These are phyloP conservation scores for Wickerhamomyces xylosicus DNA, from an alignment of 805 yeast species.

Conservation along the genomic window DNA sequence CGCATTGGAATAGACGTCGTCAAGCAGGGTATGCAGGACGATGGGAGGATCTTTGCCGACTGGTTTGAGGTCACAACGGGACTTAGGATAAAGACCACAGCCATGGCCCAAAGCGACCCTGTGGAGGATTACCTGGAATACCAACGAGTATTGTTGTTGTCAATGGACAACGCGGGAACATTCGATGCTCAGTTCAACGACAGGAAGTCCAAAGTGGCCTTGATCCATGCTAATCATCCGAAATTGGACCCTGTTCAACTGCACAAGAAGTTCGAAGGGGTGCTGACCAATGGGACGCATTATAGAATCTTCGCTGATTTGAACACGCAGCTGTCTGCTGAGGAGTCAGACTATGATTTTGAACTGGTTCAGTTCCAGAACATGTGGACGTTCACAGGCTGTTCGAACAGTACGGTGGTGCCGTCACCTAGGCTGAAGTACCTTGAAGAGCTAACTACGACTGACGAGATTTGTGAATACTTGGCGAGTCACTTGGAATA, in stretches of 20 bases:
- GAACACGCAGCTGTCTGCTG: background rate
- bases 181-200: background rate
- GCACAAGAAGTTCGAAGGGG: background rate
- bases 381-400: background rate
- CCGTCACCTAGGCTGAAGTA: too few species aligned
- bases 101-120: background rate
- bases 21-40: background rate
- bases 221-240: background rate
- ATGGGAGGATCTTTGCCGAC: background rate
- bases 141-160: background rate
- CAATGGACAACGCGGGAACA: background rate
- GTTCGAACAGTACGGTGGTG: too few species aligned
- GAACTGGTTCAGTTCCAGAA: background rate
- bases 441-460: too few species aligned
- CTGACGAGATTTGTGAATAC: too few species aligned
- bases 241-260: background rate
- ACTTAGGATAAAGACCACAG: background rate
- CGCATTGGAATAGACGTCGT: background rate
- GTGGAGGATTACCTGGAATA: background rate
- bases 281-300: background rate
- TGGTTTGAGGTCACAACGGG: background rate
- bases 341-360: background rate
- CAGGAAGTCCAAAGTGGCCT: background rate
- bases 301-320: background rate
- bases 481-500: too few species aligned